Base-by-base conservation (phyloP, 208 protist species). In the Polymyxa betae region DNA sequence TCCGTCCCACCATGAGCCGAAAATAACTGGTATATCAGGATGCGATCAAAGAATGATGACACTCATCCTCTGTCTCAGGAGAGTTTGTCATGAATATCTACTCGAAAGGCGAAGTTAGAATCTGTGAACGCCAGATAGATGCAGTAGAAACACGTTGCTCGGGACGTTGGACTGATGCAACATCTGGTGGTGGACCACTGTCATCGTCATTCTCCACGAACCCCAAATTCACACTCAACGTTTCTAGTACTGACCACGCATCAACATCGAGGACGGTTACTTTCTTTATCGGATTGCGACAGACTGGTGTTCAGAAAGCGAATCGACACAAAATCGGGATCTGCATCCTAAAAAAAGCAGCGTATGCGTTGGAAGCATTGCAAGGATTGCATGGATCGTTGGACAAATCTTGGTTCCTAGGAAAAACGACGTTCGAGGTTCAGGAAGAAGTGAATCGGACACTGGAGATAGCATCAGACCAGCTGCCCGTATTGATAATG, bases 351-450 rank as follows among this genome's bases (percentile, higher is more conserved):
- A 35, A n/a, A 12, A 35, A 43, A 43, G 72, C 16, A 20, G 35
- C n/a, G 5, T 82, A 82, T n/a, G 72, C 72, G 5, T 43, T 82
- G 72, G n/a, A 82, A n/a, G 72, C 72, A n/a, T 43, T 82, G 35
- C n/a, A 5, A 43, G 72, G 72, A 5, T 60, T 29, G 5, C 40
- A 43, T 43, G 72, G 35, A 35, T 16, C 54, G 20, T n/a, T 82
- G 5, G 72, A 82, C n/a, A 5, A n/a, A 35, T 38, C 16, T 43
- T 82, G 72, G 72, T 82, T 82, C 72, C 5, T 45, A 82, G 72
- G n/a, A 20, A 5, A 82, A n/a, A 35, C 72, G 5, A 35, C n/a
- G 16, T 82, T 40, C 72, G 5, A 5, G 16, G 10, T 16, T 20
- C 5, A 43, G 16, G 72, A 82, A 43, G 72, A 82, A 43, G 72